A percentile compares a stretch with the other conserved stretches of the same genome.
Evolutionary conservation across 2,329 filamentous ascomycete genomes (phyloP).

Genomic region (Hypoxylon sp.): DNA sequence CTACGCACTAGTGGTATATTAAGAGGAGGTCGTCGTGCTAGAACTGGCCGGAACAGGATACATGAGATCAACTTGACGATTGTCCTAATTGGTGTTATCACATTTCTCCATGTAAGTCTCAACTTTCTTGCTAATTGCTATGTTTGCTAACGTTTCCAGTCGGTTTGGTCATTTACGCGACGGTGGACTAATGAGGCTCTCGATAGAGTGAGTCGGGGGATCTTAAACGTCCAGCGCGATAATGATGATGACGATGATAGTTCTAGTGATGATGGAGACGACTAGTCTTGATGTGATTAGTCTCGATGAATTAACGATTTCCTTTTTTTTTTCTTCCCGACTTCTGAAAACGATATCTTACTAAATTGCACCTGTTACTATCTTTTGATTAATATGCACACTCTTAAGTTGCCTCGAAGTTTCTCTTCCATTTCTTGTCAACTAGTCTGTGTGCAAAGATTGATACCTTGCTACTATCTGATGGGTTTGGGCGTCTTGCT

Average conservation of each 20-base stretch:
- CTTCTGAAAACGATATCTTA: constrained; percentile 35
- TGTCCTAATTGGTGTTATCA: constrained; percentile 83
- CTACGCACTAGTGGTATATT: constrained; percentile 73
- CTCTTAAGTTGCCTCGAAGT: constrained; percentile 95
- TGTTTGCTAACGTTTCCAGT: constrained; percentile 61
- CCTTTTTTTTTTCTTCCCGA: neutral
- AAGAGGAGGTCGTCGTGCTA: constrained; percentile 67
- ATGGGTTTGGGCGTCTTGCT: constrained; percentile 68
- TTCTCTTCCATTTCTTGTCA: constrained; percentile 85
- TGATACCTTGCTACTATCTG: constrained; percentile 62
- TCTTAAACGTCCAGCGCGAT: constrained; percentile 83
- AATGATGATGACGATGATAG: constrained; percentile 59
- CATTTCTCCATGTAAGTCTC: constrained; percentile 79
- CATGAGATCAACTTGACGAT: constrained; percentile 85
- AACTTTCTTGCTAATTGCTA: neutral
- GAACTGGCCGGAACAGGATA: constrained; percentile 81
- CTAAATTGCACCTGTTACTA: constrained; percentile 13
- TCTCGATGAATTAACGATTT: constrained; percentile 11
- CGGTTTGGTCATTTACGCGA: constrained; percentile 85
- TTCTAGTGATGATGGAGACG: constrained; percentile 44
- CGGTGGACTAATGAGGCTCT: constrained; percentile 80
- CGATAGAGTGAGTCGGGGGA: constrained; percentile 81
- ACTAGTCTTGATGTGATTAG: constrained; percentile 35
- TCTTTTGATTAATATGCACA: constrained; percentile 72
- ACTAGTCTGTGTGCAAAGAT: constrained; percentile 98